Base-by-base conservation (phyloP, 306 rosid species). In the Pyrus pyrifolia region DNA sequence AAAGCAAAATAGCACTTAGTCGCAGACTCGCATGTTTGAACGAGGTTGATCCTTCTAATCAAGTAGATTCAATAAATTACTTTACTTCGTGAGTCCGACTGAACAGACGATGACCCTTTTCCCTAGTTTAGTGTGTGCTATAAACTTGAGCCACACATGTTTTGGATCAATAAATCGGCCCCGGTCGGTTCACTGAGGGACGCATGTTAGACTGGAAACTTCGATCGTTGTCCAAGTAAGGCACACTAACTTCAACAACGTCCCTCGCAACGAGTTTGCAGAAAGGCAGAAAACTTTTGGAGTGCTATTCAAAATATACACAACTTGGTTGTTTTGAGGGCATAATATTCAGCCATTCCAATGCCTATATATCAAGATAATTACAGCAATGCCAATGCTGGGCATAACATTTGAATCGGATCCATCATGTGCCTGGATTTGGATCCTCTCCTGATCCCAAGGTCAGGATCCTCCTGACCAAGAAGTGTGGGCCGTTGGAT, bases 1-100 rank as follows among this genome's bases (percentile, higher is more conserved):
- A 95, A 91, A 87, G 93, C 72, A 31, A 94, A 94, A 80, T 94
- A 85, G 73, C 71, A 57, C 71, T 13, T 35, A 10, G 23, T 63
- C 55, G 53, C 53, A 14, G 2, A 46, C 19, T 46, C 67, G 51
- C 17, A 49, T 55, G 25, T 68, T 42, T 14, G 29, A n/a, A 67
- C 82, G 81, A 68, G 29, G 33, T 29, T 46, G 15, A 73, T 66
- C 70, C 69, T 7, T 64, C 18, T 35, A 67, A 72, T 31, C 17
- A 22, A 31, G 18, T 58, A 12, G 51, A 12, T 25, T 19, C n/a
- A 63, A 52, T 25, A 29, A 69, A 61, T 69, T 4, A 21, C 8
- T 35, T 75, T 58, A 45, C 3, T 21, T 59, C 64, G 8, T 27
- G 31, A 53, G 66, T 68, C 44, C 11, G 70, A 74, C 46, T 4